These are phyloP conservation scores for Scytalidium lignicola DNA, from an alignment of 2,329 filamentous ascomycete genomes.

Conservation along the genomic window DNA sequence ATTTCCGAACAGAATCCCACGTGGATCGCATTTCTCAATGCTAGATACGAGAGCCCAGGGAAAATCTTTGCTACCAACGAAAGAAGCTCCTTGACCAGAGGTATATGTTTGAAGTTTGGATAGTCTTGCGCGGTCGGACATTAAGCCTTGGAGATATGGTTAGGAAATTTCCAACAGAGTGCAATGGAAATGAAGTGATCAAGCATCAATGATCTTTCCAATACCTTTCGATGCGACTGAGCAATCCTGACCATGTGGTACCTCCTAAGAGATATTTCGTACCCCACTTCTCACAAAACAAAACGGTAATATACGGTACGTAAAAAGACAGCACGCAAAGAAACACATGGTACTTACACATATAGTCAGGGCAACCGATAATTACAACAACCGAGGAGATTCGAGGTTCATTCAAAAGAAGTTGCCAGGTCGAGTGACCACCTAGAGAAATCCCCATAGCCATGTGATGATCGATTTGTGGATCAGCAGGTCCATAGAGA, in stretches of 20 bases:
- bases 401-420: constrained; percentile 70
- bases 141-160: constrained; percentile 39
- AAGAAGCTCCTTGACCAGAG: constrained; percentile 50
- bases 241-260: too few relatives aligned
- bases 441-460: constrained; percentile 81
- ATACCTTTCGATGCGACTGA: not conserved
- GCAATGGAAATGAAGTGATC: constrained; percentile 3
- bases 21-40: constrained; percentile 67
- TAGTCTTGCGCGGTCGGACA: constrained; percentile 71
- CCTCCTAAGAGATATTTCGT: too few relatives aligned
- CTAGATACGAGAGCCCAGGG: constrained; percentile 61
- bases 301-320: not conserved
- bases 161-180: not conserved
- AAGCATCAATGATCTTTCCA: not conserved
- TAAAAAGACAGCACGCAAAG: not conserved
- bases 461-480: constrained; percentile 57
- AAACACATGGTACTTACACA: constrained; percentile 43
- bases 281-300: not conserved
- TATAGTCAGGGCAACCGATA: constrained; percentile 87
- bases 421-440: constrained; percentile 83
- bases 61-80: constrained; percentile 75
- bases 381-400: constrained; percentile 74
- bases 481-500: constrained; percentile 44
- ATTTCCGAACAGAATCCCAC: constrained; percentile 62
- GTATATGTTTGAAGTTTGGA: constrained; percentile 62